Conservation (phyloP, 2,329 filamentous ascomycete genomes). For the Scorias spongiosa region DNA sequence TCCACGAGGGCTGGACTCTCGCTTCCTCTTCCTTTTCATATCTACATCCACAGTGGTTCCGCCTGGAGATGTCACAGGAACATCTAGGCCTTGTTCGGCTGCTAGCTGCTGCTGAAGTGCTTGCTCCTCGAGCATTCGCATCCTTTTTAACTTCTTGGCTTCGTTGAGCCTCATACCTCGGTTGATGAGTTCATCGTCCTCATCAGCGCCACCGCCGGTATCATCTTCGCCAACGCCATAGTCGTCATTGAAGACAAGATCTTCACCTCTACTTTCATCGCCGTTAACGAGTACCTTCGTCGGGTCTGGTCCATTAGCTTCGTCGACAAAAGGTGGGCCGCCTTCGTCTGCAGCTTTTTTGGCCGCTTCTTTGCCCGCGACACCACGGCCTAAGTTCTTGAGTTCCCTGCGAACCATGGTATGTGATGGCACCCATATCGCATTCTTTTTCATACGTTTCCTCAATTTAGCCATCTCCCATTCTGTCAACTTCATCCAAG, state of each 20-base stretch:
- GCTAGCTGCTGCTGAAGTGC: slow-evolving; percentile 19
- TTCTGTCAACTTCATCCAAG: slow-evolving; percentile 50
- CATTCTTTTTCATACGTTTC: slow-evolving; percentile 86
- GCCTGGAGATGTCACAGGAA: slow-evolving; percentile 1
- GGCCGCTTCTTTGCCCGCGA: slow-evolving; percentile 26
- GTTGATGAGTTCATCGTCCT: slow-evolving; percentile 52
- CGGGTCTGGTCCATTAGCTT: slow-evolving; percentile 26
- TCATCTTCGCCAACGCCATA: slow-evolving; percentile 17
- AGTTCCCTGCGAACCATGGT: slow-evolving; percentile 75
- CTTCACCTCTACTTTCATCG: slow-evolving; percentile 18
- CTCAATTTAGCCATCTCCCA: slow-evolving; percentile 57
- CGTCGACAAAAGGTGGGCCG: slow-evolving; percentile 50
- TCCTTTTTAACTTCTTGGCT: slow-evolving; percentile 58
- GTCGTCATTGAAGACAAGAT: slow-evolving; percentile 16
- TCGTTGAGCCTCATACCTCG: slow-evolving; percentile 66
- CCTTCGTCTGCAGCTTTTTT: slow-evolving; percentile 46
- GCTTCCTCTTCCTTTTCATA: slow-evolving; percentile 37
- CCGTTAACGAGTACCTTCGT: slow-evolving; percentile 19
- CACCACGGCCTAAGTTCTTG: slow-evolving; percentile 48
- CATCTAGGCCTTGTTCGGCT: slow-evolving; percentile 16
- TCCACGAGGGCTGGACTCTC: slow-evolving; percentile 28
- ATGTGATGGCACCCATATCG: slow-evolving; percentile 68
- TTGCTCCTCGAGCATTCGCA: slow-evolving; percentile 39
- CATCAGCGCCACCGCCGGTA: slow-evolving; percentile 14
- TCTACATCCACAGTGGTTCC: slow-evolving; percentile 5